Conservation (phyloP, 768 basidiomycete species). For the Suillus spraguei region DNA sequence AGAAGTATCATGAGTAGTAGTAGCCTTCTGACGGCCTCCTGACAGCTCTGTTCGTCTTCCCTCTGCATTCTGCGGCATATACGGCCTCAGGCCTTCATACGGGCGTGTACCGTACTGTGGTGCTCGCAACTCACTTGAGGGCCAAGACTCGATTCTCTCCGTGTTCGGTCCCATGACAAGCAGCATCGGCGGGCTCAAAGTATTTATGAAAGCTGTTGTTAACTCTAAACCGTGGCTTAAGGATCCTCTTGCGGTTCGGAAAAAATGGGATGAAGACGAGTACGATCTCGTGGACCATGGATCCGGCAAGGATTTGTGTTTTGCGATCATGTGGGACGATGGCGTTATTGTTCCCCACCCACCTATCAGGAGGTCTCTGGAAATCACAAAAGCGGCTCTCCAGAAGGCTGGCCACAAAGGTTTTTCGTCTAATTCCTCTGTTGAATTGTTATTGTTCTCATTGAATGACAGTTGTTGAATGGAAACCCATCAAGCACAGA, state of each 20-base stretch:
- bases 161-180: conserved; percentile 74
- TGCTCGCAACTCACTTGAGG: conserved; percentile 63
- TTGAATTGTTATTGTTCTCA: not conserved
- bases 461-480: conserved; percentile 59
- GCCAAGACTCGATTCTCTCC: conserved; percentile 70
- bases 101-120: conserved; percentile 73
- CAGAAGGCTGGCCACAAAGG: conserved; percentile 66
- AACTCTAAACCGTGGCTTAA: conserved; percentile 62
- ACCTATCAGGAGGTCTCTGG: conserved; percentile 62
- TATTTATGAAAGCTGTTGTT: conserved; percentile 66
- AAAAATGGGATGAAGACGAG: conserved; percentile 61
- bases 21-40: not conserved
- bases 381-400: conserved; percentile 57
- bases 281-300: conserved; percentile 65
- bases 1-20: not conserved
- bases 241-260: conserved; percentile 61
- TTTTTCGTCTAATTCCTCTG: conserved; percentile 25
- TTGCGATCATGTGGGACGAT: conserved; percentile 70
- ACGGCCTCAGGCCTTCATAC: conserved; percentile 71
- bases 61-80: conserved; percentile 65
- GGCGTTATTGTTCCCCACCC: conserved; percentile 60
- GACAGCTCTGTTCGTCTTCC: conserved; percentile 73
- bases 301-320: conserved; percentile 51
- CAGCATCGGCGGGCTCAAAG: conserved; percentile 60
- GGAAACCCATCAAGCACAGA: conserved; percentile 57